These are phyloP conservation scores for Casaregolazyma lundiana DNA, from an alignment of 1,139 yeast genomes.

Conservation along the genomic window DNA sequence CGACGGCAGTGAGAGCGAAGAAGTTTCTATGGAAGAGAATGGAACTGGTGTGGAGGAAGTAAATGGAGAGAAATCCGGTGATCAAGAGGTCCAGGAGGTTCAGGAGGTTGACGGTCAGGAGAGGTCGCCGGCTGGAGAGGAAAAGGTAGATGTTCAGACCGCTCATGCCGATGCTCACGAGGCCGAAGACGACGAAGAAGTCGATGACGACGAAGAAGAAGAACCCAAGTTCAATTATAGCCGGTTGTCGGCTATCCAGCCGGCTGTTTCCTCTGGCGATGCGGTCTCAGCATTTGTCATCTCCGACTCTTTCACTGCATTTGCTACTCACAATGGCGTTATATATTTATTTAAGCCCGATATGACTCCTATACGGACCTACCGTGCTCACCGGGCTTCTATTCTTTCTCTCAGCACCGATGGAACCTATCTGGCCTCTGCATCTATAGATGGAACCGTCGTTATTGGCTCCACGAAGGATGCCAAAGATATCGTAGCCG, in stretches of 20 bases:
- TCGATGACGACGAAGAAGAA: conserved; percentile 48
- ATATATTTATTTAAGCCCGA: conserved; percentile 62
- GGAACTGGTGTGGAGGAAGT: background rate
- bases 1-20: background rate
- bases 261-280: conserved; percentile 64
- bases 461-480: conserved; percentile 69
- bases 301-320: conserved; percentile 56
- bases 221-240: conserved; percentile 78
- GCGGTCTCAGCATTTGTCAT: conserved; percentile 69
- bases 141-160: conserved; percentile 29
- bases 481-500: conserved; percentile 62
- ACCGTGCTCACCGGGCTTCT: conserved; percentile 83
- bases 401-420: conserved; percentile 65
- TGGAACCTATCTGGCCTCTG: conserved; percentile 72
- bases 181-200: conserved; percentile 29
- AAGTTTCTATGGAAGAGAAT: background rate
- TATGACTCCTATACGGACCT: conserved; percentile 57
- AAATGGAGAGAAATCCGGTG: background rate
- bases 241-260: conserved; percentile 60
- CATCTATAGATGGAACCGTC: conserved; percentile 90
- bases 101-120: conserved; percentile 10
- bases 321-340: conserved; percentile 89
- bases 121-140: conserved; percentile 22
- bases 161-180: conserved; percentile 25
- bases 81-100: background rate